Percentiles rank a stretch among this genome's conserved stretches.
phyloP scores from a whole-genome alignment of 352 stramenopile genomes.

The Phytophthora kernoviae region DNA sequence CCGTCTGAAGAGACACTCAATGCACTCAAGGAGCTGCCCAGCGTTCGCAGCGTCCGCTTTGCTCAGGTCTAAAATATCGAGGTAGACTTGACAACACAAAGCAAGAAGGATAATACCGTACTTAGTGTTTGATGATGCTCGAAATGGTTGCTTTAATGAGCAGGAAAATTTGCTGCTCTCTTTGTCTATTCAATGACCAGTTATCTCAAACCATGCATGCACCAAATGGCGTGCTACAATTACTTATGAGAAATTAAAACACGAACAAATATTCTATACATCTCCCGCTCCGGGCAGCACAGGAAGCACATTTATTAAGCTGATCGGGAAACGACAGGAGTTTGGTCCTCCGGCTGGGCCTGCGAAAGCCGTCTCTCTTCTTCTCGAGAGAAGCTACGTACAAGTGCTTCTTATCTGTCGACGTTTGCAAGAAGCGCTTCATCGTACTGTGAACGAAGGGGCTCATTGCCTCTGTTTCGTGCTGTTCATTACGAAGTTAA shows the following conservation, averaged over 20 bases:
- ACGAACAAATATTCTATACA: constrained; percentile 18
- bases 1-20: constrained; percentile 60
- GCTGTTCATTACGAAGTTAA: constrained; percentile 29
- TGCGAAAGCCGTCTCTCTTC: constrained; percentile 29
- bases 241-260: constrained; percentile 14
- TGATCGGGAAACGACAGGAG: constrained; percentile 11
- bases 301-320: constrained; percentile 8
- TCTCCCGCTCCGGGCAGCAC: constrained; percentile 4
- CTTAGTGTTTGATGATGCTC: constrained; percentile 14
- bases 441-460: constrained; percentile 70
- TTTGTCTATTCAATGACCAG: constrained; percentile 19
- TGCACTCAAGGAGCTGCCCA: constrained; percentile 63
- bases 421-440: constrained; percentile 78
- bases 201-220: too few relatives aligned
- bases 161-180: constrained; percentile 15
- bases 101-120: too few relatives aligned
- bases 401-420: constrained; percentile 72
- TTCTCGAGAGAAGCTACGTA: constrained; percentile 51
- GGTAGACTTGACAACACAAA: too few relatives aligned
- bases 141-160: constrained; percentile 3
- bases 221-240: too few relatives aligned
- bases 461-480: constrained; percentile 71
- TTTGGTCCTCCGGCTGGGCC: constrained; percentile 11
- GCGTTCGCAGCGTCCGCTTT: constrained; percentile 72
- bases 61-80: constrained; percentile 48